Evolutionary conservation across 2,329 filamentous ascomycete genomes (phyloP), one percentile per base, ranked within the genome.

Genomic region (Talaromyces albobiverticillius): DNA sequence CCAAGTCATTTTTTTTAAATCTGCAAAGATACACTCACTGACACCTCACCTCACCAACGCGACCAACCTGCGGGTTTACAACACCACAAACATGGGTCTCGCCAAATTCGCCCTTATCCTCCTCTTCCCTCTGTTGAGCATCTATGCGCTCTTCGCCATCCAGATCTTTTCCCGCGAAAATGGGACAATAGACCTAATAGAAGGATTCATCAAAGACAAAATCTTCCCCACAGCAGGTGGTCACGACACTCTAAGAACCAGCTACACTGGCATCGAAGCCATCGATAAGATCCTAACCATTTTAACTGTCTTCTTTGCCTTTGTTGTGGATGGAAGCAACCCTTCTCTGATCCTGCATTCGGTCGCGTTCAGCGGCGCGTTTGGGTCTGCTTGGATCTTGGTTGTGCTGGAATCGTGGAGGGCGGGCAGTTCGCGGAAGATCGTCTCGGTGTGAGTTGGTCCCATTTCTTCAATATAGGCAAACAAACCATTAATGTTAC

Each of bases 371-470:
- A 70, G 71, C 4, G 71, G 71, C 5, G 70, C 73, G 3, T 70
- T 76, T 46, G 70, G 70, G 3, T 68, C 71, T 3, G 64, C 71
- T n/a, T 77, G 72, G 72, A 62, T 69, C 4, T 57, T 77, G 40
- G 62, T 80, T 22, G 64, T 70, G 2, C 64, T 79, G 53, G 78
- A 80, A 58, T 67, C 73, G 10, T 70, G 76, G 64, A 67, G 78
- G 40, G 61, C 60, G 16, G 76, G 76, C 0, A 79, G 79, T 61
- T 61, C 67, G 11, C 66, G 72, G 47, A 74, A 65, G 5, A 50
- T 72, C 16, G 64, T 72, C 38, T 72, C 71, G 32, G 74, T 71
- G 76, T 78, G 70, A 52, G 73, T 65, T 9, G n/a, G n/a, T n/a
- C n/a, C n/a, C n/a, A n/a, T 14, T 18, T 10, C 3, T 43, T 57